These are phyloP conservation scores for Eutypa lata DNA, from an alignment of 2,329 filamentous ascomycete genomes.

Conservation along the genomic window DNA sequence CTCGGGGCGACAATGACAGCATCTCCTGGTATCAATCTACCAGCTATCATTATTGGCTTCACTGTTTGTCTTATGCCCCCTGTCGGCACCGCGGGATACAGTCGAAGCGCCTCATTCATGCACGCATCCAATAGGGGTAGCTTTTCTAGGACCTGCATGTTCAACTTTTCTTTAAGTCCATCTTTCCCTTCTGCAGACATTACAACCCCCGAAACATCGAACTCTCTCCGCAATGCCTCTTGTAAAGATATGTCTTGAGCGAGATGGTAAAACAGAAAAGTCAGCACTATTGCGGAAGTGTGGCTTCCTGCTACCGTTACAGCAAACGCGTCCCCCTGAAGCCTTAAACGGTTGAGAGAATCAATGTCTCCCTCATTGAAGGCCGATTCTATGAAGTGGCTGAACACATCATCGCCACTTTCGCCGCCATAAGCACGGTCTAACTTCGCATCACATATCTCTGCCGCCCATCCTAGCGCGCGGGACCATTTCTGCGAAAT, in stretches of 20 bases:
- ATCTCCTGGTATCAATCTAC: conserved; percentile 8
- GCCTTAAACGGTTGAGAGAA: conserved; percentile 6
- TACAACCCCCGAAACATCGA: neutral
- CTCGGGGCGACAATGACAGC: conserved; percentile 8
- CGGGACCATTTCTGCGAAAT: conserved; percentile 6
- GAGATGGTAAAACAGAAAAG: conserved; percentile 11
- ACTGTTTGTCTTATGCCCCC: conserved; percentile 6
- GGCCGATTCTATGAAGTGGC: conserved; percentile 7
- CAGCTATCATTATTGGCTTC: conserved; percentile 5
- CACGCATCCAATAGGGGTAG: conserved; percentile 7
- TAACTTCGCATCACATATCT: conserved; percentile 3
- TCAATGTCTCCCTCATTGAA: conserved; percentile 1
- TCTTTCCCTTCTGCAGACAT: neutral
- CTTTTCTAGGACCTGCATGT: neutral
- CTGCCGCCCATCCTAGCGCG: conserved; percentile 5
- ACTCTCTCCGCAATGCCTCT: conserved; percentile 3
- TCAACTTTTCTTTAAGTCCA: neutral
- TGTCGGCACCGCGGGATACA: conserved; percentile 7
- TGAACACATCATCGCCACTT: conserved; percentile 4
- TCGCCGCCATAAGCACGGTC: neutral
- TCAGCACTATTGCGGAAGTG: conserved; percentile 4
- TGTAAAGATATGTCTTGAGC: conserved; percentile 4
- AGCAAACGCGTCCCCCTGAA: conserved; percentile 11
- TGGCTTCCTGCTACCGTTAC: conserved; percentile 12
- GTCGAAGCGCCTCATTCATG: conserved; percentile 10